These are phyloP conservation scores for Aurifilum marmelostoma DNA, from an alignment of 2,329 filamentous ascomycete species.

Conservation along the genomic window DNA sequence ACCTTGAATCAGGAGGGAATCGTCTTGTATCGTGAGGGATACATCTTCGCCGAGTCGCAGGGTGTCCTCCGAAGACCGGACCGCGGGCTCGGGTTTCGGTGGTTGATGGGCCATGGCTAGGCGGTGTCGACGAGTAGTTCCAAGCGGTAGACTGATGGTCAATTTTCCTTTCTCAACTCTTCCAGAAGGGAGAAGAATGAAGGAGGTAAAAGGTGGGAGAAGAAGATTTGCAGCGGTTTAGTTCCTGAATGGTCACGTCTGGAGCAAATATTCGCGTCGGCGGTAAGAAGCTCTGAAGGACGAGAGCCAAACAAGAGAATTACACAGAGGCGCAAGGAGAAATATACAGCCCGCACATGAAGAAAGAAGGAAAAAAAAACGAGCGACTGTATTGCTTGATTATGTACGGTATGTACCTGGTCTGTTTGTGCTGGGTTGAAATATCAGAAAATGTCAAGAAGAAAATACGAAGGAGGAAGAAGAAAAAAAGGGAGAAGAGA, in stretches of 20 bases:
- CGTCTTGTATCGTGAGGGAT: conserved; percentile 39
- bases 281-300: not conserved
- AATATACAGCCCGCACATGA: not conserved
- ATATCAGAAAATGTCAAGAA: not conserved
- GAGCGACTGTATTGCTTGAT: not conserved
- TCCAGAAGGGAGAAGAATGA: no score
- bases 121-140: not conserved
- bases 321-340: not conserved
- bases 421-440: not conserved
- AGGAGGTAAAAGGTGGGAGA: not conserved
- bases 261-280: not conserved
- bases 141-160: no score
- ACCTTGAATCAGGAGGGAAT: conserved; percentile 42
- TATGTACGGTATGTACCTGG: not conserved
- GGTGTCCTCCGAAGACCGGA: not conserved
- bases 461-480: not conserved
- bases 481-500: not conserved
- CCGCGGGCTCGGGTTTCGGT: not conserved
- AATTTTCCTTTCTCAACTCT: not conserved
- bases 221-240: not conserved
- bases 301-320: not conserved
- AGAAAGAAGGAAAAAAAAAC: not conserved
- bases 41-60: conserved; percentile 25
- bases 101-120: not conserved
- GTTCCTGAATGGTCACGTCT: not conserved